Percentiles rank a stretch among this genome's conserved stretches.
These are phyloP conservation scores for Salix purpurea DNA, from an alignment of 345 rosid species.

Conservation along the genomic window DNA sequence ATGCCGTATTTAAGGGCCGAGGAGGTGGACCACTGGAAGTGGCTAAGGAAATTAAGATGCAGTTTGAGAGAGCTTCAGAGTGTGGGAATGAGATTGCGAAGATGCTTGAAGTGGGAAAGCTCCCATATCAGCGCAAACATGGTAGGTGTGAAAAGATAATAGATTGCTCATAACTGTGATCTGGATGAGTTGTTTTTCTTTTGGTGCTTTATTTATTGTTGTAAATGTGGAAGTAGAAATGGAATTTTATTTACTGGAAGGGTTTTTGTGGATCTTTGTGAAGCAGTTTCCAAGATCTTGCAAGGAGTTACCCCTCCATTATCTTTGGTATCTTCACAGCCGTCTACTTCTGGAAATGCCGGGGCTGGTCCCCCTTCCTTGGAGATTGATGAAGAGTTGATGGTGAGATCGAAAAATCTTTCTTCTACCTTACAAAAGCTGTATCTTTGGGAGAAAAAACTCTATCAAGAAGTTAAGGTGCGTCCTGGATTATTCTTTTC, in stretches of 20 bases:
- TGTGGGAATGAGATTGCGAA: constrained; percentile 71
- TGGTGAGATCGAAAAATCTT: constrained; percentile 62
- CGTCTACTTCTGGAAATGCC: constrained; percentile 50
- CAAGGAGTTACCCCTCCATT: constrained; percentile 53
- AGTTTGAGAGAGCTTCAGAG: constrained; percentile 76
- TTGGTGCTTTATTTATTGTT: neutral
- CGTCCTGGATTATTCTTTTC: neutral
- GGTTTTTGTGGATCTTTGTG: constrained; percentile 20
- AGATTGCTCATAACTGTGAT: constrained; percentile 5
- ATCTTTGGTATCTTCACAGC: constrained; percentile 48
- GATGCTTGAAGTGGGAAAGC: constrained; percentile 86
- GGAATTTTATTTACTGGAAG: neutral
- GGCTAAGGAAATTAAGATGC: constrained; percentile 59
- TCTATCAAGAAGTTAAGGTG: constrained; percentile 90
- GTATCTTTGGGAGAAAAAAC: constrained; percentile 93
- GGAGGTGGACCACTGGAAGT: constrained; percentile 46
- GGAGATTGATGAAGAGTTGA: constrained; percentile 68
- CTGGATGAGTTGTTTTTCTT: neutral
- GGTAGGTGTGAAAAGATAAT: constrained; percentile 38
- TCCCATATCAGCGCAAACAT: constrained; percentile 69
- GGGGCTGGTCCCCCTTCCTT: constrained; percentile 37
- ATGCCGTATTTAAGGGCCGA: constrained; percentile 20
- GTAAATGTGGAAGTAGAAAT: neutral
- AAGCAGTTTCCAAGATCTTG: constrained; percentile 59
- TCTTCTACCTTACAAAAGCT: constrained; percentile 86